These are phyloP conservation scores for Aspergillus fumigatus DNA, from an alignment of 2,329 filamentous ascomycete genomes.

Conservation along the genomic window DNA sequence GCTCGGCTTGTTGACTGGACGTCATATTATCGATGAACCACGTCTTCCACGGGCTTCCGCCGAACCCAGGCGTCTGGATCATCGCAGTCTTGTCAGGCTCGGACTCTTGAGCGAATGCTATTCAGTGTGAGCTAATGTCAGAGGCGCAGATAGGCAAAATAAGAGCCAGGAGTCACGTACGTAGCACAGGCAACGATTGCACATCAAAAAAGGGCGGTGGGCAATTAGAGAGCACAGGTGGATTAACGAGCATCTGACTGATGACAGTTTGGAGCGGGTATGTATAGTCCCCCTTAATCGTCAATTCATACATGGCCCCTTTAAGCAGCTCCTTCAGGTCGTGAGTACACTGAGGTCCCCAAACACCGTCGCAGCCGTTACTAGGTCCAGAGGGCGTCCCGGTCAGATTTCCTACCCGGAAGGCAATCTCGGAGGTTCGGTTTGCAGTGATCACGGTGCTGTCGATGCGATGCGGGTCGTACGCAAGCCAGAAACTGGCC, in stretches of 20 bases:
- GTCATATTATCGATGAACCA: conserved; percentile 34
- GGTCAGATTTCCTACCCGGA: conserved; percentile 35
- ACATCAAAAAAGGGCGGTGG: conserved; percentile 31
- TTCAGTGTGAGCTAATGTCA: conserved; percentile 4
- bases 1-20: conserved; percentile 27
- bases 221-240: conserved; percentile 23
- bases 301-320: conserved; percentile 23
- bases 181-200: conserved; percentile 27
- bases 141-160: not conserved
- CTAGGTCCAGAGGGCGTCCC: conserved; percentile 30
- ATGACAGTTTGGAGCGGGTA: conserved; percentile 28
- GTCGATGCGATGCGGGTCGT: conserved; percentile 24
- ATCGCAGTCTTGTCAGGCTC: conserved; percentile 20
- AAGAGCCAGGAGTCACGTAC: conserved; percentile 18
- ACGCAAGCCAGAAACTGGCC: conserved; percentile 34
- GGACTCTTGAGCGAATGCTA: conserved; percentile 32
- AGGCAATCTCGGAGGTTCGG: conserved; percentile 32
- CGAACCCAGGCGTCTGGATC: conserved; percentile 27
- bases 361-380: conserved; percentile 37
- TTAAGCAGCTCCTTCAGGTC: conserved; percentile 28
- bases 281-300: conserved; percentile 22
- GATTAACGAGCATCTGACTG: conserved; percentile 21
- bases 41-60: conserved; percentile 30
- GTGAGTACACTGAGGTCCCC: conserved; percentile 29
- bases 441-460: conserved; percentile 25